Percentiles rank a stretch among this genome's conserved stretches.
phyloP scores from a whole-genome alignment of 805 yeast genomes.

The Starmerella ratchasimensis region DNA sequence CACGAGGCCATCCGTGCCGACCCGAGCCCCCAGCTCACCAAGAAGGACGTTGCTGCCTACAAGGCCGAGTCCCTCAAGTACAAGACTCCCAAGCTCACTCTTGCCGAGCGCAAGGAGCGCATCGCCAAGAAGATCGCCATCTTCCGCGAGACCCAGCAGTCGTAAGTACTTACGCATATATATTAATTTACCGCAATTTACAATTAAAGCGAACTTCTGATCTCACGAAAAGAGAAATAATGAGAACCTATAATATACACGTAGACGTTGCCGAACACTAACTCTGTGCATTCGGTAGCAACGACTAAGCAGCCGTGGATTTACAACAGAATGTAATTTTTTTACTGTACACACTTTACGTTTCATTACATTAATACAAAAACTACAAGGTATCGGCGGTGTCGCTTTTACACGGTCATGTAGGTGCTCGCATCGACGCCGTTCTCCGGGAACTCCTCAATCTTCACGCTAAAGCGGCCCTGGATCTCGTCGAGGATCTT shows the following conservation, averaged over 20 bases:
- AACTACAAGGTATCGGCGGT: too few relatives aligned
- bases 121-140: slow-evolving; percentile 90
- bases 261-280: background rate
- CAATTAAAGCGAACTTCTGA: background rate
- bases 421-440: slow-evolving; percentile 96
- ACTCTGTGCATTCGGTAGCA: too few relatives aligned
- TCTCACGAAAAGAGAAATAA: background rate
- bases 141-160: slow-evolving; percentile 28
- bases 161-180: background rate
- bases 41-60: slow-evolving; percentile 93
- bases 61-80: slow-evolving; percentile 92
- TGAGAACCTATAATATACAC: background rate
- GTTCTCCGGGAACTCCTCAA: slow-evolving; percentile 90
- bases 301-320: too few relatives aligned
- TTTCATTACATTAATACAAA: too few relatives aligned
- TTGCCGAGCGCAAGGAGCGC: slow-evolving; percentile 78
- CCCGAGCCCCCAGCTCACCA: slow-evolving; percentile 81
- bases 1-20: slow-evolving; percentile 93
- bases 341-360: too few relatives aligned
- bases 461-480: slow-evolving; percentile 92
- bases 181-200: too few relatives aligned
- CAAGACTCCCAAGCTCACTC: slow-evolving; percentile 79
- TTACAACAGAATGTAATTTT: too few relatives aligned
- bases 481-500: slow-evolving; percentile 84
- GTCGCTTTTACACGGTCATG: slow-evolving; percentile 90